Evolutionary conservation across 2,329 filamentous ascomycete species (phyloP).

Genomic region (Fusarium subtropicale): DNA sequence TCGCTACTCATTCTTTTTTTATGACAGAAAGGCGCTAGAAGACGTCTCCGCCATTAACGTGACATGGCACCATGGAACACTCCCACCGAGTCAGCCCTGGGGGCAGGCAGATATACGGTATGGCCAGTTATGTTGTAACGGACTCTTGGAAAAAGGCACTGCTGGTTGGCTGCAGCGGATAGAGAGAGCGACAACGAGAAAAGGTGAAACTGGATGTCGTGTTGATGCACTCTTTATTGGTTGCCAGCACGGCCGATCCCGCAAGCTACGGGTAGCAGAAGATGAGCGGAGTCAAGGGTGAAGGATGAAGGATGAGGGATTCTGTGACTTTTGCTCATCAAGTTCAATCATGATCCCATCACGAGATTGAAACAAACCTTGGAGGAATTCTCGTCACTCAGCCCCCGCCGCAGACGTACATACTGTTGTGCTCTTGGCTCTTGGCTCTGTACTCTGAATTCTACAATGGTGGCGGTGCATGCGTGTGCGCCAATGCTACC

Average conservation of each 20-base stretch:
- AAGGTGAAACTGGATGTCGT: constrained; percentile 14
- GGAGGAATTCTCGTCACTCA: background rate
- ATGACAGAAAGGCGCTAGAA: constrained; percentile 32
- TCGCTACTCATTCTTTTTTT: constrained; percentile 14
- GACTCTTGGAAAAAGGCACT: background rate
- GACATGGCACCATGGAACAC: background rate
- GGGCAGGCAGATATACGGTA: constrained; percentile 9
- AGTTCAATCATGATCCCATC: constrained; percentile 12
- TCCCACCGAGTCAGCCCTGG: constrained; percentile 22
- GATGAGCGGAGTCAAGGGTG: background rate
- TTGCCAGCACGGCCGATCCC: constrained; percentile 3
- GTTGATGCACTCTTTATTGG: background rate
- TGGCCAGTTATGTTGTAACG: constrained; percentile 10
- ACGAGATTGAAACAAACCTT: background rate
- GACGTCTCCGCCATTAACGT: constrained; percentile 11
- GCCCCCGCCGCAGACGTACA: background rate
- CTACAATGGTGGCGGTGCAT: constrained; percentile 17
- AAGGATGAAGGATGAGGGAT: constrained; percentile 12
- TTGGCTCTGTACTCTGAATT: too few species aligned
- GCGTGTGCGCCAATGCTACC: background rate
- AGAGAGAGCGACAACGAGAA: background rate
- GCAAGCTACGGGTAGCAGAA: constrained; percentile 1
- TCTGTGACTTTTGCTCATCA: background rate
- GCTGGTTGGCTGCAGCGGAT: background rate
- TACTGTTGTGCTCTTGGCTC: background rate